Conservation (phyloP, 1,284 basidiomycete genomes). For the Butyriboletus pseudospeciosus region DNA sequence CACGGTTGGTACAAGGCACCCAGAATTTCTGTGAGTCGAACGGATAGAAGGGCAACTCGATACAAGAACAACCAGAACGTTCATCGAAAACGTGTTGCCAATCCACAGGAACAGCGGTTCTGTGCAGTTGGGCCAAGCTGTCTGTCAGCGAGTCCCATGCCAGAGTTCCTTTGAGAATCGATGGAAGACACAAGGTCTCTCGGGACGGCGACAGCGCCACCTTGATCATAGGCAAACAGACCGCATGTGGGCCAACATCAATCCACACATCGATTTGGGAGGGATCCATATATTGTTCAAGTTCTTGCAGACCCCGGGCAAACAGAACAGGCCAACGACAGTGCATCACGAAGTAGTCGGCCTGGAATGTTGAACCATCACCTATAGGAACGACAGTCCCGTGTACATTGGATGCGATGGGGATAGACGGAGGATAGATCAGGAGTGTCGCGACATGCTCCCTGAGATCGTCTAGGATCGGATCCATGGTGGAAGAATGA, state of each 20-base stretch:
- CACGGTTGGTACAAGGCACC: slow-evolving; percentile 45
- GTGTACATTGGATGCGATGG: slow-evolving; percentile 56
- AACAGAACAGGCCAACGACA: slow-evolving; percentile 61
- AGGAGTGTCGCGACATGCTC: slow-evolving; percentile 36
- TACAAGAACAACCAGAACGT: slow-evolving; percentile 37
- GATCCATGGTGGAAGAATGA: slow-evolving; percentile 60
- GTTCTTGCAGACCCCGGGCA: slow-evolving; percentile 42
- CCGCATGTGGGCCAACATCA: slow-evolving; percentile 62
- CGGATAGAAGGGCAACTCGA: slow-evolving; percentile 59
- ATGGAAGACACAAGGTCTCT: slow-evolving; percentile 39
- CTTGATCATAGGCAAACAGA: slow-evolving; percentile 54
- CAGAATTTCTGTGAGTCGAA: slow-evolving; percentile 56
- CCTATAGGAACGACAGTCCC: slow-evolving; percentile 53
- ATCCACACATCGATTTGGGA: slow-evolving; percentile 48
- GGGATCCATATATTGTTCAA: slow-evolving; percentile 32
- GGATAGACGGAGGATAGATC: slow-evolving; percentile 47
- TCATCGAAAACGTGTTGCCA: slow-evolving; percentile 58
- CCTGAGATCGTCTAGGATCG: slow-evolving; percentile 48
- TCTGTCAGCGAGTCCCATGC: slow-evolving; percentile 44
- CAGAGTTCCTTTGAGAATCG: slow-evolving; percentile 45
- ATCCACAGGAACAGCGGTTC: slow-evolving; percentile 36
- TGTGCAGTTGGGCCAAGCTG: slow-evolving; percentile 49
- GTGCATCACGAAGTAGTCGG: slow-evolving; percentile 56
- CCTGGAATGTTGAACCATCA: slow-evolving; percentile 44
- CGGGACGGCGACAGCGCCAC: slow-evolving; percentile 35